Conservation (phyloP, 805 yeast genomes). For the Myxozyma sirexii region DNA sequence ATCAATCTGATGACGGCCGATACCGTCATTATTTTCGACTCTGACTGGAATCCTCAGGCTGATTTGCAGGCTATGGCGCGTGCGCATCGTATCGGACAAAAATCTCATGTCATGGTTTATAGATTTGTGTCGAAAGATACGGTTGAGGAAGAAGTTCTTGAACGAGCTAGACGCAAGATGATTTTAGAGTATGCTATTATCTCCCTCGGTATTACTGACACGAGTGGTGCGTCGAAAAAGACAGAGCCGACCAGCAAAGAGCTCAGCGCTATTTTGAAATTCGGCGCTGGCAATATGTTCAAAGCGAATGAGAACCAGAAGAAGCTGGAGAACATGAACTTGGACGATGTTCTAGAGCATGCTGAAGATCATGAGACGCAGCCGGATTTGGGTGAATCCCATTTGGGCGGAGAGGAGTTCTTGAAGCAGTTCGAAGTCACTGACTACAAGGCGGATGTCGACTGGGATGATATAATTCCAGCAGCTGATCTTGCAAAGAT, state of each 20-base stretch:
- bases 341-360: slow-evolving; percentile 93
- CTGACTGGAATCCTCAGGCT: slow-evolving; percentile 99
- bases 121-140: slow-evolving; percentile 98
- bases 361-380: slow-evolving; percentile 98
- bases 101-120: slow-evolving; percentile 95
- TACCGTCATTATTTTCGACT: slow-evolving; percentile 95
- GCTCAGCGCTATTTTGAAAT: slow-evolving; percentile 87
- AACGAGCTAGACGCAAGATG: slow-evolving; percentile 97
- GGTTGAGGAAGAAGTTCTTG: slow-evolving; percentile 95
- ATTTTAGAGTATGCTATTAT: slow-evolving; percentile 96
- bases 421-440: slow-evolving; percentile 97
- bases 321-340: slow-evolving; percentile 89
- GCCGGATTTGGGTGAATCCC: slow-evolving; percentile 96
- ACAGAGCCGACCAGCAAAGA: slow-evolving; percentile 85
- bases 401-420: slow-evolving; percentile 97
- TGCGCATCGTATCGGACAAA: slow-evolving; percentile 99
- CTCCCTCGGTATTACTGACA: slow-evolving; percentile 91
- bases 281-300: slow-evolving; percentile 99
- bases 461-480: slow-evolving; percentile 99
- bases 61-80: slow-evolving; percentile 99
- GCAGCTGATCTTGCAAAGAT: slow-evolving; percentile 85
- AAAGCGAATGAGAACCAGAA: slow-evolving; percentile 93
- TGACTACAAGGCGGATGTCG: slow-evolving; percentile 89
- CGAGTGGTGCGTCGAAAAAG: slow-evolving; percentile 52
- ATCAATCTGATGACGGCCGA: slow-evolving; percentile 99